Evolutionary conservation across 768 basidiomycete species (phyloP).

Genomic region (Butyriboletus loyo): DNA sequence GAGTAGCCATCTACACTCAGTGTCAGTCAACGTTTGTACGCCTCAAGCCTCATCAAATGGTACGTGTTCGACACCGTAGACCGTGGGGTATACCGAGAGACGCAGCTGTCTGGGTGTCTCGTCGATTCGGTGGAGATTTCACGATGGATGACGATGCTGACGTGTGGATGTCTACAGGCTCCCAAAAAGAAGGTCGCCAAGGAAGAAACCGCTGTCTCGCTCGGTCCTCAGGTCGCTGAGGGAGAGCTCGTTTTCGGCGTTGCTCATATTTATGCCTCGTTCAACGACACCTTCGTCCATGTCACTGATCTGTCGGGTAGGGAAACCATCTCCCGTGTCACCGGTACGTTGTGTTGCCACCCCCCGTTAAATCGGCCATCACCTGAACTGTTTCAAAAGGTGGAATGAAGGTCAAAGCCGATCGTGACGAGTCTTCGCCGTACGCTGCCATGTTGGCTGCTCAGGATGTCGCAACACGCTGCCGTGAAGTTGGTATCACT

Average conservation of each 20-base stretch:
- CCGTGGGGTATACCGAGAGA: neutral
- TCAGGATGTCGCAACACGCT: constrained; percentile 93
- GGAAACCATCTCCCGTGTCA: constrained; percentile 98
- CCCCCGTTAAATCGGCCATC: neutral
- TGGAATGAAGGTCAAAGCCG: constrained; percentile 99
- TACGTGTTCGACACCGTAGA: constrained; percentile 23
- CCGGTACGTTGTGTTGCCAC: constrained; percentile 52
- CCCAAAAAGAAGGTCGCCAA: constrained; percentile 82
- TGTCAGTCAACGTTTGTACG: constrained; percentile 18
- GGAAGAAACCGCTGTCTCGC: constrained; percentile 82
- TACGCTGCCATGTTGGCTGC: constrained; percentile 98
- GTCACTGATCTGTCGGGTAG: constrained; percentile 98
- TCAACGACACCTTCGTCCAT: constrained; percentile 99
- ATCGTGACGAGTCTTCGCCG: constrained; percentile 98
- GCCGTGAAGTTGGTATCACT: constrained; percentile 98
- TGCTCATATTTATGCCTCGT: constrained; percentile 98
- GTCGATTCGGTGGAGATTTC: neutral
- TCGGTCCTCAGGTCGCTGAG: constrained; percentile 94
- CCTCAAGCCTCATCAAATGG: constrained; percentile 36
- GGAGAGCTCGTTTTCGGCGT: constrained; percentile 98
- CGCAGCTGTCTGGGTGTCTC: neutral
- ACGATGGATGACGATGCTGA: constrained; percentile 53
- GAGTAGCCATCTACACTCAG: constrained; percentile 1
- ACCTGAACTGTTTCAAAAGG: constrained; percentile 41
- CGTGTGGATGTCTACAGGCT: constrained; percentile 59